Evolutionary conservation across 495 filamentous ascomycete species (phyloP), one percentile per base, ranked within the genome.

Genomic region (Trichoderma erinaceum): DNA sequence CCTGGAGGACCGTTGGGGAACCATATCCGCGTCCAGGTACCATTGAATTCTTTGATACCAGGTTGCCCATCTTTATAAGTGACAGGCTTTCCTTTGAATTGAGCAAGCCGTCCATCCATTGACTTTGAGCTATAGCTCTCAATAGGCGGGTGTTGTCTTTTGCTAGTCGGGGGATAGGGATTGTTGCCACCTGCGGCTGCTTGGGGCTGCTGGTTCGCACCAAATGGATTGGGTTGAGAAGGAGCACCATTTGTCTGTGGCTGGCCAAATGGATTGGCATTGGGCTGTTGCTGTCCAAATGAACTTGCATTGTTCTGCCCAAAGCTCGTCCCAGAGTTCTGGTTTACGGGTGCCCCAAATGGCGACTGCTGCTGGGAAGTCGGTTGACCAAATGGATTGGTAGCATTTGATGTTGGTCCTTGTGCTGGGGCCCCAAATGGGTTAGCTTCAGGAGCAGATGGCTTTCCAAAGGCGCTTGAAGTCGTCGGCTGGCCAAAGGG

Each of bases 1-100:
- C 78, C 72, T 1, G 89, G 90, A n/a, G 88, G 80, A 1, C 91
- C 91, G 38, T 89, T 78, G 1, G 89, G 88, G 71, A 89, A 90
- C 78, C 89, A 88, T 27, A 94, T 85, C 43, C 81, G 83, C 35
- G 84, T 79, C 68, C 76, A 82, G 5, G 78, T 71, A 4, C 80
- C 80, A 64, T 82, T 75, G 32, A 75, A 72, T 52, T 75, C 76
- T 8, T 72, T 71, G n/a, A 79, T 65, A 2, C 79, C 74, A 0
- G 80, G 75, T n/a, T 70, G 69, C 6, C 52, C 67, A 4, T 52
- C 67, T 23, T 73, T 68, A 71, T 80, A 83, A 12, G 69, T 29
- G 0, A 84, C 79, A 3, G 75, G 76, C 68, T 78, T 77, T 46
- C 76, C 77, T 63, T 79, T 79, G 75, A 80, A 82, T 68, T 73